These are phyloP conservation scores for Pichia sp. DNA, from an alignment of 1,139 yeast species.

Conservation along the genomic window DNA sequence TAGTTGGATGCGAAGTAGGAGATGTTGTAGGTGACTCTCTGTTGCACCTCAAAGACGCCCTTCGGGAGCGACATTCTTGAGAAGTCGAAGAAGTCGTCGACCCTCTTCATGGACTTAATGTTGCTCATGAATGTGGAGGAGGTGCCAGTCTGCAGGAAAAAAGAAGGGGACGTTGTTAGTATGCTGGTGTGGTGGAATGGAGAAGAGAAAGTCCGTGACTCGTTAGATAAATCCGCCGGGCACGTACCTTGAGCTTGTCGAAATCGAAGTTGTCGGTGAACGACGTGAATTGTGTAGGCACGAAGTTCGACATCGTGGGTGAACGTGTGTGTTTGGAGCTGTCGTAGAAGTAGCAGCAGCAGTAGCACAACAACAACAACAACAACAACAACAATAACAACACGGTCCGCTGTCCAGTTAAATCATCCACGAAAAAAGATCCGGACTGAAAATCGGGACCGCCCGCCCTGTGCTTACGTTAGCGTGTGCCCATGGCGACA, in stretches of 20 bases:
- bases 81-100: slow-evolving; percentile 56
- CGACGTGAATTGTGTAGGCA: slow-evolving; percentile 34
- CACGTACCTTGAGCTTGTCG: slow-evolving; percentile 31
- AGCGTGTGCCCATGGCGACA: too few relatives aligned
- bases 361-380: neutral
- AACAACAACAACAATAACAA: neutral
- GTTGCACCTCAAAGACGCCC: slow-evolving; percentile 49
- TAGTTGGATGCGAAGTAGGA: slow-evolving; percentile 55
- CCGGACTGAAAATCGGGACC: too few relatives aligned
- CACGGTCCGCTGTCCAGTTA: neutral
- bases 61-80: slow-evolving; percentile 51
- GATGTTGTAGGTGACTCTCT: slow-evolving; percentile 50
- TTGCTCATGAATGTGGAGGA: slow-evolving; percentile 37
- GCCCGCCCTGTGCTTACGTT: too few relatives aligned
- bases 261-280: slow-evolving; percentile 32
- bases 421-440: too few relatives aligned
- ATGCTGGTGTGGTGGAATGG: neutral
- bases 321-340: neutral
- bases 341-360: neutral
- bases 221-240: neutral
- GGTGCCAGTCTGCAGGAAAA: slow-evolving; percentile 30
- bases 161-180: slow-evolving; percentile 3
- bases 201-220: too few relatives aligned
- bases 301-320: slow-evolving; percentile 30
- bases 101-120: slow-evolving; percentile 48